phyloP scores from a whole-genome alignment of 2,329 filamentous ascomycete genomes.

The Clathrospora elynae region DNA sequence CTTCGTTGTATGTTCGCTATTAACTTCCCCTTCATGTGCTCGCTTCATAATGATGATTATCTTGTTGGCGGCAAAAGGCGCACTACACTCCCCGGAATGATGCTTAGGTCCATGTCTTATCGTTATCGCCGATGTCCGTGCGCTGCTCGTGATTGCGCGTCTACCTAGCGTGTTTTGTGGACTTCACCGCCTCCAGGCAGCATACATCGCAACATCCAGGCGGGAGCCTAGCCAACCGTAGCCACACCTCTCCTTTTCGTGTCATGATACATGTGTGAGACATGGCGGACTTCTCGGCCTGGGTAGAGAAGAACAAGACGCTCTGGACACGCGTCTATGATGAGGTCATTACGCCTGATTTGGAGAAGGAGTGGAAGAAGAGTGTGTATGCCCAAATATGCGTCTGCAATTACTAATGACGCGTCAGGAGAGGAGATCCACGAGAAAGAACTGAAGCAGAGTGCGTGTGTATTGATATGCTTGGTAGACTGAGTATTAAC shows the following conservation, averaged over 20 bases:
- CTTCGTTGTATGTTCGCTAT: conserved; percentile 50
- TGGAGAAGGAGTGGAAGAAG: conserved; percentile 42
- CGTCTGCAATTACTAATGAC: conserved; percentile 7
- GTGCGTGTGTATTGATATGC: conserved; percentile 18
- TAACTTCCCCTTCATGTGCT: conserved; percentile 37
- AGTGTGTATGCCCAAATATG: conserved; percentile 25
- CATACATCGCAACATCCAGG: conserved; percentile 9
- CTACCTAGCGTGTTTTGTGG: conserved; percentile 6
- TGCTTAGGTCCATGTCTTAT: conserved; percentile 12
- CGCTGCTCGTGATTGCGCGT: conserved; percentile 34
- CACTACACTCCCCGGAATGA: conserved; percentile 11
- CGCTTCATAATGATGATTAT: conserved; percentile 44
- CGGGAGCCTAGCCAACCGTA: not conserved
- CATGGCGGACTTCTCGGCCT: conserved; percentile 38
- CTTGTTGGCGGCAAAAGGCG: conserved; percentile 13
- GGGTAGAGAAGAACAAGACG: conserved; percentile 37
- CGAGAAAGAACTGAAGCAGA: conserved; percentile 31
- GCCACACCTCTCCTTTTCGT: not conserved
- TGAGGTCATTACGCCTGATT: conserved; percentile 42
- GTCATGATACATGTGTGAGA: conserved; percentile 6
- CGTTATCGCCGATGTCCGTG: conserved; percentile 27
- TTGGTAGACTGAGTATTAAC: conserved; percentile 6
- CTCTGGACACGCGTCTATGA: conserved; percentile 40
- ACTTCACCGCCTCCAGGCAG: conserved; percentile 12
- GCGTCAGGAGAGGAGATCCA: conserved; percentile 34